Conservation (phyloP, 2,329 filamentous ascomycete genomes). For the Colletotrichum destructivum region DNA sequence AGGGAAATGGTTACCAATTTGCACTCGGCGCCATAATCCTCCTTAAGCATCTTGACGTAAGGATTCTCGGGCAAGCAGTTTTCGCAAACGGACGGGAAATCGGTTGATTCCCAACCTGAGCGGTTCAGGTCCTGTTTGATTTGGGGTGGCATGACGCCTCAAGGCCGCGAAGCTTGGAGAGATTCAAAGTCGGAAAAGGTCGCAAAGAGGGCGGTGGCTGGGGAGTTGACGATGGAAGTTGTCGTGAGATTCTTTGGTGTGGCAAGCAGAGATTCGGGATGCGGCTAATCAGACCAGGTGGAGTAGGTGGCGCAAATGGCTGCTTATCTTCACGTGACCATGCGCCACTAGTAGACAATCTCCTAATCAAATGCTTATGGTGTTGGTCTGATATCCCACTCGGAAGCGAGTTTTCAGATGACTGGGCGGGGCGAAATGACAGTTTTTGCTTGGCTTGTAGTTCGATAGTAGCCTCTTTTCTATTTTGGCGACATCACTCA, state of each 20-base stretch:
- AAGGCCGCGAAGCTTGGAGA: constrained; percentile 43
- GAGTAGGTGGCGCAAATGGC: neutral
- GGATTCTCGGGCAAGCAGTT: constrained; percentile 96
- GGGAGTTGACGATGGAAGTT: neutral
- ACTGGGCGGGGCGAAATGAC: neutral
- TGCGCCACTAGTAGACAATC: neutral
- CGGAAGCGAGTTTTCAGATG: neutral
- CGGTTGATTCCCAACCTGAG: constrained; percentile 95
- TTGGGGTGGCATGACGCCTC: constrained; percentile 80
- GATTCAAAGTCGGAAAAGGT: neutral
- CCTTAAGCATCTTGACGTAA: constrained; percentile 99
- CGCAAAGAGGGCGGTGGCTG: neutral
- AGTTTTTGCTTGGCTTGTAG: neutral
- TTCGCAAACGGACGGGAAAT: constrained; percentile 91
- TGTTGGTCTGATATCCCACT: neutral
- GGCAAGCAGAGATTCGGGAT: constrained; percentile 6
- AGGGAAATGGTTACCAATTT: constrained; percentile 66
- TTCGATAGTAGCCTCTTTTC: no score
- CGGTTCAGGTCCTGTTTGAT: constrained; percentile 97
- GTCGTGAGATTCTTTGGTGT: constrained; percentile 9
- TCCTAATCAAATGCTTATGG: neutral
- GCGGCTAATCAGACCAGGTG: neutral
- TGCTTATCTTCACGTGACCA: constrained; percentile 12
- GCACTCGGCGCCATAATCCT: constrained; percentile 92
- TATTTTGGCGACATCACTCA: no score